These are phyloP conservation scores for Xylogone sp. DNA, from an alignment of 2,329 filamentous ascomycete genomes.

Conservation along the genomic window DNA sequence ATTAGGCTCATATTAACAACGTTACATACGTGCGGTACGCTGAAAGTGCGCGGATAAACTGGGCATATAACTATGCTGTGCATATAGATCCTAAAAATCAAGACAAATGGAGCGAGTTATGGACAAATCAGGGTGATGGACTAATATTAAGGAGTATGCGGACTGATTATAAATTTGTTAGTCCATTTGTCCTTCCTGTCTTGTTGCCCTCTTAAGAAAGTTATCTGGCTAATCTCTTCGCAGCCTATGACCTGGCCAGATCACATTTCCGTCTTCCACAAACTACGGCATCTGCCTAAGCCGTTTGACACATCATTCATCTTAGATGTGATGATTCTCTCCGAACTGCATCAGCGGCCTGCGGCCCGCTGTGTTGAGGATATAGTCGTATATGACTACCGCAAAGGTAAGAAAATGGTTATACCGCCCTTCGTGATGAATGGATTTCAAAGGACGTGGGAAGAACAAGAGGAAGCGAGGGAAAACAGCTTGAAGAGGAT, in stretches of 20 bases:
- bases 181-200: constrained; percentile 27
- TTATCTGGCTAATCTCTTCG: constrained; percentile 1
- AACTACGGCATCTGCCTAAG: constrained; percentile 43
- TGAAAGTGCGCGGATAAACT: constrained; percentile 77
- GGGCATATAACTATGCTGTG: constrained; percentile 66
- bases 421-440: constrained; percentile 59
- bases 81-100: constrained; percentile 58
- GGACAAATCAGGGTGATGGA: constrained; percentile 63
- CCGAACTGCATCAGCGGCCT: constrained; percentile 67
- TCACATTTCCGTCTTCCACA: constrained; percentile 78
- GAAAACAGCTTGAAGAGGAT: constrained; percentile 49
- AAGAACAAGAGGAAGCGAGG: constrained; percentile 57
- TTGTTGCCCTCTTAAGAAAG: constrained; percentile 2
- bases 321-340: constrained; percentile 63
- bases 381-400: constrained; percentile 75
- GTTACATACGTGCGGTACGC: constrained; percentile 80
- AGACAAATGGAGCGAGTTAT: constrained; percentile 64
- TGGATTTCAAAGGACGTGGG: constrained; percentile 55
- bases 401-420: constrained; percentile 48
- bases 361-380: constrained; percentile 76
- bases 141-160: constrained; percentile 77
- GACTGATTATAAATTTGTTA: constrained; percentile 83
- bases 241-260: constrained; percentile 84
- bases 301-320: constrained; percentile 46
- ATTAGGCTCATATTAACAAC: constrained; percentile 79